Conservation (phyloP, 1,284 basidiomycete species). For the Vanrija sp. region DNA sequence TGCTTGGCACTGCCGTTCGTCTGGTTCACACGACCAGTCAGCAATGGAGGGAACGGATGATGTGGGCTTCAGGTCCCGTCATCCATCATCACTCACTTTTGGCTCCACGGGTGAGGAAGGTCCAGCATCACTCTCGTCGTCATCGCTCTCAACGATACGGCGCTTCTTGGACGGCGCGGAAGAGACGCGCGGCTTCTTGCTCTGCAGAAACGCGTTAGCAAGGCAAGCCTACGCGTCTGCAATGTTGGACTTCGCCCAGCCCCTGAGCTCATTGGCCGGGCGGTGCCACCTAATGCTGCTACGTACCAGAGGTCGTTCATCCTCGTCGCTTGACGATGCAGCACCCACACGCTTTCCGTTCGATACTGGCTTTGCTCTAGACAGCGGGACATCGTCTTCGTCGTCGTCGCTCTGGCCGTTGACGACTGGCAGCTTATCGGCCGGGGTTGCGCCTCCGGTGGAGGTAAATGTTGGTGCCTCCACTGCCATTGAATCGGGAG, state of each 20-base stretch:
- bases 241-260: neutral
- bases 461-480: slow-evolving; percentile 13
- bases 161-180: slow-evolving; percentile 29
- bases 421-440: slow-evolving; percentile 5
- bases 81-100: slow-evolving; percentile 16
- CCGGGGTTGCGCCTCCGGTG: slow-evolving; percentile 6
- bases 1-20: slow-evolving; percentile 13
- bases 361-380: slow-evolving; percentile 14
- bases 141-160: slow-evolving; percentile 38
- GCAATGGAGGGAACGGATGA: no score
- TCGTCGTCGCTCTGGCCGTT: slow-evolving; percentile 7
- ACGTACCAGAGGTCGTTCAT: slow-evolving; percentile 44
- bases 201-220: slow-evolving; percentile 9
- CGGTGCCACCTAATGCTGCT: neutral
- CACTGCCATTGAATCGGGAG: slow-evolving; percentile 2
- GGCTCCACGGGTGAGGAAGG: slow-evolving; percentile 17
- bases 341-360: slow-evolving; percentile 26
- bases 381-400: slow-evolving; percentile 18
- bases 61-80: no score
- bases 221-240: neutral
- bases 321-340: slow-evolving; percentile 29
- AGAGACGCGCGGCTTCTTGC: slow-evolving; percentile 26
- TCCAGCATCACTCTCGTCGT: slow-evolving; percentile 25
- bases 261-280: neutral
- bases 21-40: neutral